A percentile compares a stretch with the other conserved stretches of the same genome.
phyloP scores from a whole-genome alignment of 306 rosid genomes.

The Benincasa hispida region DNA sequence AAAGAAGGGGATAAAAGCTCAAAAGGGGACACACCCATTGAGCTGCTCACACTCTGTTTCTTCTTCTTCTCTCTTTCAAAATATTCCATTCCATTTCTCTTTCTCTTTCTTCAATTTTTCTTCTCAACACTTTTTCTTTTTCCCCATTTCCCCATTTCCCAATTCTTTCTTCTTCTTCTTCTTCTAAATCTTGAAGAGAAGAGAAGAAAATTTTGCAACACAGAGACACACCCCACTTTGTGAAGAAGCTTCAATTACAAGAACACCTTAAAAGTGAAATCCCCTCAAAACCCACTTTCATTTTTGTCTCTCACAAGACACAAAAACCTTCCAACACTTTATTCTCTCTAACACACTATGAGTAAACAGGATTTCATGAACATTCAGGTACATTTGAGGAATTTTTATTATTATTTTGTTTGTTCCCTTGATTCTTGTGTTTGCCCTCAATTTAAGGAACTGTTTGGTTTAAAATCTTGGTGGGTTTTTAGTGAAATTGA shows the following conservation, averaged over 20 bases:
- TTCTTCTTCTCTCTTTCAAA: not conserved
- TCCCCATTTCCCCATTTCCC: not conserved
- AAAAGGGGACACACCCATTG: not conserved
- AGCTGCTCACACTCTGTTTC: not conserved
- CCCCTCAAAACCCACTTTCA: conserved; percentile 22
- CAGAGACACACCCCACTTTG: conserved; percentile 4
- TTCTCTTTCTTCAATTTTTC: not conserved
- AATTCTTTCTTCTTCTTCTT: not conserved
- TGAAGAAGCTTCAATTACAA: conserved; percentile 14
- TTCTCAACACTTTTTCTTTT: not conserved
- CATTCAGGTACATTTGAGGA: conserved; percentile 40
- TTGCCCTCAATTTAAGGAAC: not conserved
- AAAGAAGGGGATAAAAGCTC: conserved; percentile 1
- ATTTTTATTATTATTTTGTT: too few species aligned
- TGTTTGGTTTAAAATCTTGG: not conserved
- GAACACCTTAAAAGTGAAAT: conserved; percentile 15
- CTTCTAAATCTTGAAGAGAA: not conserved
- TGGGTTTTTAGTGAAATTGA: not conserved
- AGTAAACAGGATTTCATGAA: conserved; percentile 67
- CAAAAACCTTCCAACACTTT: not conserved
- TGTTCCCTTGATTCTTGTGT: not conserved
- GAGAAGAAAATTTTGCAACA: not conserved
- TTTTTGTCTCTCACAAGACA: conserved; percentile 10
- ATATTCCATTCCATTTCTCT: not conserved
- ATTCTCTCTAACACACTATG: conserved; percentile 24